Evolutionary conservation across 331 rosid genomes (phyloP).

Genomic region (Acacia pycnantha): DNA sequence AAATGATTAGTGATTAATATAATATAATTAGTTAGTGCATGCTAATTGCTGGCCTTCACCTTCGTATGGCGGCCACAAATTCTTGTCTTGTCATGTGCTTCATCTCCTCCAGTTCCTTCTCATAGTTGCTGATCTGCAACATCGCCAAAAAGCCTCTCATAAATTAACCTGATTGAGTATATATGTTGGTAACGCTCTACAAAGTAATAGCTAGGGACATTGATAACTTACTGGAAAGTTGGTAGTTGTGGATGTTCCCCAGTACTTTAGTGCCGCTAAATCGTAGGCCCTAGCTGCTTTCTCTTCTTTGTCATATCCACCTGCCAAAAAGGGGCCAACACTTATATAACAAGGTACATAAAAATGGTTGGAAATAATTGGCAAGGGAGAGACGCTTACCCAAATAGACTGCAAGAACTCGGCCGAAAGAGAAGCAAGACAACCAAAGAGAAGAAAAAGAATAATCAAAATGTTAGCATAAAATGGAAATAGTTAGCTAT

Average conservation of each 20-base stretch:
- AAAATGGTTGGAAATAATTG: not conserved
- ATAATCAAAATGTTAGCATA: constrained; percentile 19
- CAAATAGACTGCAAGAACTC: constrained; percentile 66
- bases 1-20: not conserved
- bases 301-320: constrained; percentile 99
- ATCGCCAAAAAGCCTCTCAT: not conserved
- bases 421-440: constrained; percentile 29
- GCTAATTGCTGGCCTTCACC: constrained; percentile 38
- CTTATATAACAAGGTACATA: too few species aligned
- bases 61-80: constrained; percentile 95
- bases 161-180: not conserved
- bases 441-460: constrained; percentile 28
- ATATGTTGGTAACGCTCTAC: not conserved
- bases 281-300: constrained; percentile 99
- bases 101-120: constrained; percentile 96
- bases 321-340: constrained; percentile 36
- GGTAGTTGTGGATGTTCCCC: constrained; percentile 98
- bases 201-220: not conserved
- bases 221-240: constrained; percentile 73
- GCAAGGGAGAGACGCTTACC: constrained; percentile 49
- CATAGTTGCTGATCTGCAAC: constrained; percentile 80
- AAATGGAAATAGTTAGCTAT: not conserved
- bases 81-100: constrained; percentile 98
- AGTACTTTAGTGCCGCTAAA: constrained; percentile 92
- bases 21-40: not conserved